These are phyloP conservation scores for Colletotrichum sp. DNA, from an alignment of 2,329 filamentous ascomycete species.

Conservation along the genomic window DNA sequence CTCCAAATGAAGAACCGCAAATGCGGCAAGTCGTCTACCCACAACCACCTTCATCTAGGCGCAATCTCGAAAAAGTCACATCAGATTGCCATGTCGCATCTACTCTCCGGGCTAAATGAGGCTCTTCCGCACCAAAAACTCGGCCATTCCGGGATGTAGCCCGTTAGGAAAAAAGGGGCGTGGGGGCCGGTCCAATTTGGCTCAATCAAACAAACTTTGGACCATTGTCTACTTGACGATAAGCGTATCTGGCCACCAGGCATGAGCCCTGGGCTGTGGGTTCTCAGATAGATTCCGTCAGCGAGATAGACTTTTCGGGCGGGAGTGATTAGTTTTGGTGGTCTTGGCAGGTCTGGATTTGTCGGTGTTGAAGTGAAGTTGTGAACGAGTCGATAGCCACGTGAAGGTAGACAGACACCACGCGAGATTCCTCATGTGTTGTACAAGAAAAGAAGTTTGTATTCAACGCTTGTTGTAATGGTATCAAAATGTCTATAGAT, in stretches of 20 bases:
- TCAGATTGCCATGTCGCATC: background rate
- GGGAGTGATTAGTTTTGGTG: background rate
- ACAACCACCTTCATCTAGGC: background rate
- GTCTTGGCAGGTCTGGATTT: background rate
- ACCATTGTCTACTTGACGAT: background rate
- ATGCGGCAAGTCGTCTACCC: background rate
- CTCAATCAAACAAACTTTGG: background rate
- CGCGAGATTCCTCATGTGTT: background rate
- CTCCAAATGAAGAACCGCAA: background rate
- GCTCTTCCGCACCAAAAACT: background rate
- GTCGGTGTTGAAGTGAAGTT: background rate
- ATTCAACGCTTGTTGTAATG: background rate
- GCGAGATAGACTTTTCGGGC: background rate
- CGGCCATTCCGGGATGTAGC: background rate
- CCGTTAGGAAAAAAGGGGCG: background rate
- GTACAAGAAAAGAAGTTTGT: background rate
- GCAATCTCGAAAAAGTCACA: background rate
- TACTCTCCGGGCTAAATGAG: background rate
- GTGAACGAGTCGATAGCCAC: background rate
- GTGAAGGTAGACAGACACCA: fast-evolving
- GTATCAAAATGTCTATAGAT: background rate
- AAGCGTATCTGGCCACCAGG: background rate
- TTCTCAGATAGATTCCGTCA: background rate
- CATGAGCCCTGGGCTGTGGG: background rate
- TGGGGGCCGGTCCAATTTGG: background rate